Conservation (phyloP, 75 land plant genomes). For the Cunninghamia lanceolata region DNA sequence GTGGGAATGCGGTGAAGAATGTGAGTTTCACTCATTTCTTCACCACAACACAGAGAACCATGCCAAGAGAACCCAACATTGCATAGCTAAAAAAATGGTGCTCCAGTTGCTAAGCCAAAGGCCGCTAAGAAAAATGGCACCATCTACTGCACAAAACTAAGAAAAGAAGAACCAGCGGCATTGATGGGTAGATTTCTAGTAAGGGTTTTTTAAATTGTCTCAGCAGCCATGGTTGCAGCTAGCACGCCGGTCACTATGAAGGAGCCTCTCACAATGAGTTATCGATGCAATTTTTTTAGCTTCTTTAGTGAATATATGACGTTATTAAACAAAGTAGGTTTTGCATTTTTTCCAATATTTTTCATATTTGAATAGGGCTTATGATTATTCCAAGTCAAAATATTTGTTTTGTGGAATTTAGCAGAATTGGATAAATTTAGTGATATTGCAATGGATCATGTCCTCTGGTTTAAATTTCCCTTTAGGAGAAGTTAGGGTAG, state of each 20-base stretch:
- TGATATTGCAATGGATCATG: neutral
- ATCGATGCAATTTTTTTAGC: neutral
- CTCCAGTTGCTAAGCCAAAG: neutral
- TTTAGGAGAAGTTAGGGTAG: neutral
- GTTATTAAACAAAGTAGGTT: neutral
- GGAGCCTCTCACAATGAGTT: constrained; percentile 73
- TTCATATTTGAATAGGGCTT: too few relatives aligned
- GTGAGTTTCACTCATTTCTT: too few relatives aligned
- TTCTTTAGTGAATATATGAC: neutral
- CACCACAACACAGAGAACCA: too few relatives aligned
- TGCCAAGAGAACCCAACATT: neutral
- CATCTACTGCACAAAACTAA: neutral
- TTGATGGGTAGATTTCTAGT: too few relatives aligned
- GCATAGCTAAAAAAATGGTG: neutral
- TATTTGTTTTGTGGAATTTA: neutral
- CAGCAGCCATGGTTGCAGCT: constrained; percentile 93
- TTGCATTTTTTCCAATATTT: neutral
- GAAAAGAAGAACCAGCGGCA: too few relatives aligned
- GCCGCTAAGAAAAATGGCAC: neutral
- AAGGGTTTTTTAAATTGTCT: too few relatives aligned
- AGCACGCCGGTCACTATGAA: constrained; percentile 94
- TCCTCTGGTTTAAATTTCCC: neutral
- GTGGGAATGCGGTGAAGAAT: too few relatives aligned
- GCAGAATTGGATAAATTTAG: neutral
- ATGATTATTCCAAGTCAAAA: too few relatives aligned